Base-by-base conservation (phyloP, 768 basidiomycete species). In the Lyophyllum semitale region DNA sequence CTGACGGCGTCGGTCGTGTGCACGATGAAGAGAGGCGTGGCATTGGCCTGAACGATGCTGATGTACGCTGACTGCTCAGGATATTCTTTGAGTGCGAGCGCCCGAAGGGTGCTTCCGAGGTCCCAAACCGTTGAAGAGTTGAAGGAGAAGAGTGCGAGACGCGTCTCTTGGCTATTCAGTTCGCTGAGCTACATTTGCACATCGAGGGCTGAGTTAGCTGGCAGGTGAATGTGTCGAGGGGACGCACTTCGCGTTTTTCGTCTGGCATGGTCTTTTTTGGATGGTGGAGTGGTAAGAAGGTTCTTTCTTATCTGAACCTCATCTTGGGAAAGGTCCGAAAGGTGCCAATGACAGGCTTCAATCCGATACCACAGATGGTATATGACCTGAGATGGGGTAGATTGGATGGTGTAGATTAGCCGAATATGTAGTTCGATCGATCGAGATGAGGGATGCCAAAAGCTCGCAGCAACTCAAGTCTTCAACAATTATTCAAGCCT, bases 21-120 rank as follows among this genome's bases (percentile, higher is more conserved):
- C 3, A 48, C 45, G 25, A 59, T 30, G 35, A 59, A 59, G 15
- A 59, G 49, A 13, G 57, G 53, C 5, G 44, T 51, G 23, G 30
- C 48, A 37, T 51, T 54, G 35, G 53, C 42, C 6, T 54, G 57
- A 1, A 43, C 55, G 27, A 59, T 54, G 43, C 30, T 30, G 23
- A 58, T 54, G 27, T 40, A 55, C 4, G 58, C 57, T 3, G 53
- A 40, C 45, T 54, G 58, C 18, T 54, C 58, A 8, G 58, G 58
- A 20, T 59, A 47, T 17, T 59, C 57, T 33, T 59, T 59, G 48
- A 51, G 41, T 3, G 58, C 58, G 17, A 59, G 48, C 5, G 58
- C 48, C 13, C 57, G 52, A 4, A 59, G 32, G 41, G 53, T 40
- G 26, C 48, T 59, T 17, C 58, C 58, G 8, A 59, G 46, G 27